Conservation (phyloP, 2,329 filamentous ascomycete species). For the Colletotrichum sp. region DNA sequence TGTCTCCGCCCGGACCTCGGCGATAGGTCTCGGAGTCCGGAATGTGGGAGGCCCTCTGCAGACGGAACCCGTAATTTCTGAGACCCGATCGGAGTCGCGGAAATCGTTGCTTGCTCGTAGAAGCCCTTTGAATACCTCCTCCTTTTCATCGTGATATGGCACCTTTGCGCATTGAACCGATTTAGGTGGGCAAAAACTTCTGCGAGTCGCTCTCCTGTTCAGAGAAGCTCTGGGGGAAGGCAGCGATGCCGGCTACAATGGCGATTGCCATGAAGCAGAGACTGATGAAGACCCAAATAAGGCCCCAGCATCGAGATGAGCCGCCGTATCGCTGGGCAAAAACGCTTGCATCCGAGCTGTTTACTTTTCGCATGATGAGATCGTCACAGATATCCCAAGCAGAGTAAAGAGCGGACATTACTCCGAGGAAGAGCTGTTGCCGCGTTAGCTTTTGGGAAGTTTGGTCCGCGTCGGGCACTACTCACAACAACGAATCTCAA, state of each 20-base stretch:
- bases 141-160: not conserved
- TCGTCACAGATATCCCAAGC: constrained; percentile 90
- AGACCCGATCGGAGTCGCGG: not conserved
- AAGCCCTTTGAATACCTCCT: not conserved
- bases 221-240: constrained; percentile 72
- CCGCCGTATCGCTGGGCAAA: constrained; percentile 81
- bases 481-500: constrained; percentile 72
- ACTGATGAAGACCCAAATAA: constrained; percentile 79
- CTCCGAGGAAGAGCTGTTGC: constrained; percentile 74
- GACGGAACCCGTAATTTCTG: not conserved
- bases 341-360: constrained; percentile 78
- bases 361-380: constrained; percentile 80
- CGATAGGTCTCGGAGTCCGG: not conserved
- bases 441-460: not conserved
- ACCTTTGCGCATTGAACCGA: not conserved
- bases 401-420: constrained; percentile 81
- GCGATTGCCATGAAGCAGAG: constrained; percentile 73
- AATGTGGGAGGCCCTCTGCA: not conserved
- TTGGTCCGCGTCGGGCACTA: constrained; percentile 15
- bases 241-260: constrained; percentile 78
- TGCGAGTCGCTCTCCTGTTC: constrained; percentile 74
- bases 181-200: constrained; percentile 62
- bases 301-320: constrained; percentile 81
- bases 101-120: not conserved
- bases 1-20: not conserved